A percentile compares a stretch with the other conserved stretches of the same genome.
phyloP scores from a whole-genome alignment of 208 protist genomes.

The Trypanosoma brucei region DNA sequence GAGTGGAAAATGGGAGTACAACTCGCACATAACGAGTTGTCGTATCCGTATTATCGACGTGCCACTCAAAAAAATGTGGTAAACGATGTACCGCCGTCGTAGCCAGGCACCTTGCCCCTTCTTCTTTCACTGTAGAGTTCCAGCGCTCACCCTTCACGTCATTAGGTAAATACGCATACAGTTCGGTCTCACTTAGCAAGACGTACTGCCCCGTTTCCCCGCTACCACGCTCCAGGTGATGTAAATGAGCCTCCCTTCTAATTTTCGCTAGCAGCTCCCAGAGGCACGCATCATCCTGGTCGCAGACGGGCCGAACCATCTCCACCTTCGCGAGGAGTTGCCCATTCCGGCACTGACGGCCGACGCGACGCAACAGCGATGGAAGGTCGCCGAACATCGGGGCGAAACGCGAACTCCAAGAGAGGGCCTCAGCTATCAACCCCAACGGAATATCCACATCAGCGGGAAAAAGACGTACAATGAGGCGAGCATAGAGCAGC shows the following conservation, averaged over 20 bases:
- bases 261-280: constrained; percentile 13
- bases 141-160: background rate
- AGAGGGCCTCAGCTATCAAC: constrained; percentile 27
- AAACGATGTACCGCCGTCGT: constrained; percentile 13
- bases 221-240: background rate
- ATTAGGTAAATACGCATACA: constrained; percentile 3
- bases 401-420: constrained; percentile 29
- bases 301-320: background rate
- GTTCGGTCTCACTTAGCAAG: background rate
- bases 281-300: constrained; percentile 3
- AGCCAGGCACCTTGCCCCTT: background rate
- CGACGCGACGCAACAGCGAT: constrained; percentile 19
- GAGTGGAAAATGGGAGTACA: constrained; percentile 4
- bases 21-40: constrained; percentile 2
- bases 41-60: background rate
- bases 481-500: constrained; percentile 32
- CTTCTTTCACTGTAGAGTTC: background rate
- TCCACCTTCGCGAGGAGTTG: constrained; percentile 8
- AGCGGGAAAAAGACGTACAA: constrained; percentile 21
- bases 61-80: constrained; percentile 19
- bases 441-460: constrained; percentile 25
- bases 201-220: background rate
- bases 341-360: constrained; percentile 21
- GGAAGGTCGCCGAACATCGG: constrained; percentile 33
- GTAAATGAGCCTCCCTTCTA: background rate